Percentiles rank a stretch among this genome's conserved stretches.
Conservation (phyloP, 2,329 filamentous ascomycete species). For the Cercospora sesami region DNA sequence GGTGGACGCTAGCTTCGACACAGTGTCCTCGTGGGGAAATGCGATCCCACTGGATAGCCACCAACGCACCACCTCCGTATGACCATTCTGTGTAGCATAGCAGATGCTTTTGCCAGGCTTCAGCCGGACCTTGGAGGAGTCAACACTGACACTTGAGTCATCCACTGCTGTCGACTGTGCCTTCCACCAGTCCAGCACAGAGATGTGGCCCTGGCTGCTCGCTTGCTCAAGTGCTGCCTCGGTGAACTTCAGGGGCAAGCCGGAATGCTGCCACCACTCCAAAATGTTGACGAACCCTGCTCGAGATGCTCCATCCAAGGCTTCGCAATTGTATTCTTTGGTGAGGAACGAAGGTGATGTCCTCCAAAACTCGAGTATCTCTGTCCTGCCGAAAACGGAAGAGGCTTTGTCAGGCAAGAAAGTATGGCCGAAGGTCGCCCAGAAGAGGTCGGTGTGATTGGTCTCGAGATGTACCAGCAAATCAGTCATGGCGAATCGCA, state of each 20-base stretch:
- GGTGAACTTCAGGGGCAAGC: slow-evolving; percentile 78
- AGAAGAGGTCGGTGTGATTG: slow-evolving; percentile 72
- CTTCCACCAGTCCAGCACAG: slow-evolving; percentile 92
- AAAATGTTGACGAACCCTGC: slow-evolving; percentile 82
- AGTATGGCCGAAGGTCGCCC: slow-evolving; percentile 77
- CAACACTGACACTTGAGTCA: slow-evolving; percentile 31
- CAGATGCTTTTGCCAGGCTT: slow-evolving; percentile 84
- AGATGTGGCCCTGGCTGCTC: slow-evolving; percentile 77
- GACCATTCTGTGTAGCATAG: slow-evolving; percentile 79
- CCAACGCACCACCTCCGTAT: slow-evolving; percentile 76
- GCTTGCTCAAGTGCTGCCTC: slow-evolving; percentile 86
- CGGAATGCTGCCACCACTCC: slow-evolving; percentile 87
- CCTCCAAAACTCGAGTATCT: slow-evolving; percentile 89
- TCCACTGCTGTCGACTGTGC: slow-evolving; percentile 47
- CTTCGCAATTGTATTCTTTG: slow-evolving; percentile 82
- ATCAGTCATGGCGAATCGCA: slow-evolving; percentile 82
- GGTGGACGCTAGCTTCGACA: slow-evolving; percentile 79
- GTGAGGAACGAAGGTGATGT: slow-evolving; percentile 78
- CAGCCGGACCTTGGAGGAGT: slow-evolving; percentile 53
- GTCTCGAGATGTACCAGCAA: slow-evolving; percentile 72
- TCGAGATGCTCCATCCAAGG: slow-evolving; percentile 82
- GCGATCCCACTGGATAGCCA: slow-evolving; percentile 82
- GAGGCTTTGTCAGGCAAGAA: slow-evolving; percentile 86
- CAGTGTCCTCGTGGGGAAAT: slow-evolving; percentile 74
- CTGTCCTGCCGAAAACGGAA: slow-evolving; percentile 77